A percentile compares a stretch with the other conserved stretches of the same genome.
Conservation (phyloP, 1,139 yeast species). For the Eremothecium coryli region DNA sequence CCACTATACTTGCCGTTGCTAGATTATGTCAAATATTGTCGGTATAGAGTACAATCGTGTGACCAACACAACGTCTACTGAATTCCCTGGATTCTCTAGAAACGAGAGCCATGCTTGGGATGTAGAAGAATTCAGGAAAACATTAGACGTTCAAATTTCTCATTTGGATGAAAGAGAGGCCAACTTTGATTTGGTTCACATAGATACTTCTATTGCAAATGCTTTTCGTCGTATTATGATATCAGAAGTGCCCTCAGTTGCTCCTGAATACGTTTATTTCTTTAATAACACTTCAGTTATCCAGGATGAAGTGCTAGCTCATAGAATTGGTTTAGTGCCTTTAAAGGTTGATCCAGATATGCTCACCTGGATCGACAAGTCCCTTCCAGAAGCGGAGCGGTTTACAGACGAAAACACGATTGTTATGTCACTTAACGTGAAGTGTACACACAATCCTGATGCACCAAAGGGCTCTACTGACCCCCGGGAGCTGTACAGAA, state of each 20-base stretch:
- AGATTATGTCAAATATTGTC: constrained; percentile 56
- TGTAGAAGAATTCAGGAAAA: constrained; percentile 64
- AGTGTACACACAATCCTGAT: constrained; percentile 77
- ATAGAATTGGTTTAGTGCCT: constrained; percentile 87
- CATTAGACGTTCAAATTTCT: constrained; percentile 61
- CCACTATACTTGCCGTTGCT: too few species aligned
- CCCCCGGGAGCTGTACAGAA: constrained; percentile 74
- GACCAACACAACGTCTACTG: constrained; percentile 76
- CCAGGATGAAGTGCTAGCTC: constrained; percentile 94
- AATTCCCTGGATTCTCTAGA: constrained; percentile 74
- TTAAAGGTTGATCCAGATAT: constrained; percentile 86
- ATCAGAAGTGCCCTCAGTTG: constrained; percentile 92
- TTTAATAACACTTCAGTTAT: constrained; percentile 93
- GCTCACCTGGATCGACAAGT: constrained; percentile 64
- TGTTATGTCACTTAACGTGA: constrained; percentile 69
- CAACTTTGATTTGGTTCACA: constrained; percentile 75
- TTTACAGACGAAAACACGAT: constrained; percentile 84
- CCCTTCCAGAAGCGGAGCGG: constrained; percentile 55
- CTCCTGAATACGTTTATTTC: constrained; percentile 83
- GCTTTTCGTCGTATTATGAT: constrained; percentile 97
- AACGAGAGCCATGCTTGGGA: constrained; percentile 73
- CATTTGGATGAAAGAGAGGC: constrained; percentile 61
- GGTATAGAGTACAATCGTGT: constrained; percentile 89
- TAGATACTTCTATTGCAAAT: constrained; percentile 89
- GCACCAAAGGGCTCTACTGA: constrained; percentile 74